phyloP scores from a whole-genome alignment of 371 early-diverging fungal species.

The Entomophthora muscae region DNA sequence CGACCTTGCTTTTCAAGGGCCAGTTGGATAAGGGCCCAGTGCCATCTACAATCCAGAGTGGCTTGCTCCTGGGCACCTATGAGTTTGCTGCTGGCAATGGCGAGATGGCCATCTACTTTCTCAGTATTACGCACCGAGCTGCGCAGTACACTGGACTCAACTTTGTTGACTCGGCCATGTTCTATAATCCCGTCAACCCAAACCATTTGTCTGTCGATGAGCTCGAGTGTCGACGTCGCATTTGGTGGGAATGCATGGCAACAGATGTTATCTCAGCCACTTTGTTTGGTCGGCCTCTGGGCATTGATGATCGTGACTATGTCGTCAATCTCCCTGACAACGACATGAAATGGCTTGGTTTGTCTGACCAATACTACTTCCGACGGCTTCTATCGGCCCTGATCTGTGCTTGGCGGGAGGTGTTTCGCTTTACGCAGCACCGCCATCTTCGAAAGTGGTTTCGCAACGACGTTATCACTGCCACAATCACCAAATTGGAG shows the following conservation, averaged over 20 bases:
- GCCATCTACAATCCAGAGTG: background rate
- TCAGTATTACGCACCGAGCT: conserved; percentile 4
- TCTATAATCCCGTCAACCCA: conserved; percentile 5
- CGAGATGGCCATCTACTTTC: conserved; percentile 4
- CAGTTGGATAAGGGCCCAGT: background rate
- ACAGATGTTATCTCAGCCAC: conserved; percentile 3
- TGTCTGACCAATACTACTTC: background rate
- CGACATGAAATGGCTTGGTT: background rate
- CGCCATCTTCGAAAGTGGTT: conserved; percentile 9
- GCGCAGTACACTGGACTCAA: conserved; percentile 6
- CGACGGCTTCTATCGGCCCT: background rate
- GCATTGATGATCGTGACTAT: conserved; percentile 8
- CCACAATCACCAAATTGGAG: background rate
- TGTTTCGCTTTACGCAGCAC: conserved; percentile 8
- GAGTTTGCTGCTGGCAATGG: conserved; percentile 6
- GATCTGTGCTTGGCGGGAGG: conserved; percentile 2
- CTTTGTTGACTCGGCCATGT: conserved; percentile 7
- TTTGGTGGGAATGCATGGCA: conserved; percentile 9
- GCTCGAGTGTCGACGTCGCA: background rate
- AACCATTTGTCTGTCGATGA: background rate
- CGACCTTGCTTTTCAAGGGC: background rate
- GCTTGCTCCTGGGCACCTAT: conserved; percentile 1
- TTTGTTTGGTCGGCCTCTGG: conserved; percentile 6
- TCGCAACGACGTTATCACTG: background rate
- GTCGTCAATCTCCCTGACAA: conserved; percentile 4